Evolutionary conservation across 148 eudicot genomes (phyloP), one percentile per base, ranked within the genome.

Genomic region (Bassia scoparia): DNA sequence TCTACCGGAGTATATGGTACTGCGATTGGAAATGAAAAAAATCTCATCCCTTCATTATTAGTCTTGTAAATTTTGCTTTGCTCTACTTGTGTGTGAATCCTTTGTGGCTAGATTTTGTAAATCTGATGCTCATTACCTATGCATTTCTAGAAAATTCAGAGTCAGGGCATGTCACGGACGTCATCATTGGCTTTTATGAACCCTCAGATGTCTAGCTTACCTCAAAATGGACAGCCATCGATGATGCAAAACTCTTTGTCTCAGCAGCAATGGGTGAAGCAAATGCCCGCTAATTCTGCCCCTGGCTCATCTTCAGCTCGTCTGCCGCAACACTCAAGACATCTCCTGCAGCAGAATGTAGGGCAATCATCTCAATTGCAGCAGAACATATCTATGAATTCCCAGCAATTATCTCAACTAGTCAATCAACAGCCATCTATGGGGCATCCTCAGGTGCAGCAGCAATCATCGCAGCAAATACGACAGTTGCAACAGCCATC

Each of bases 261-360:
- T 21, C 97, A 86, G 81, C 98, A 90, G 74, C 94, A 91, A 76
- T 95, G 96, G 93, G 67, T 85, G 75, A 91, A 91, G 83, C 97
- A 91, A 82, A 83, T 90, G 81, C 90, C 94, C 14, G 62, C 86
- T 11, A 87, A 91, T 76, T 83, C 98, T 54, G 69, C 82, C 41
- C 85, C 97, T 53, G 88, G 84, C 70, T 86, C 97, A 46, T 68
- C 93, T 61, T 89, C 97, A 67, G 62, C 74, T 29, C 97, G 93
- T 76, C 81, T 89, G 74, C 96, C 86, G 72, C 89, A 81, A 84
- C 90, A 88, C 53, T 93, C 84, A 68, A 83, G 84, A 74, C 80
- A 81, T 35, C 78, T 84, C 30, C 11, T 81, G n/a, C 97, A 86
- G 33, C 90, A 89, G 27, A 92, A 90, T 46, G 49, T 89, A 56